Evolutionary conservation across 768 basidiomycete species (phyloP), one percentile per base, ranked within the genome.

Genomic region (Russula sp.): DNA sequence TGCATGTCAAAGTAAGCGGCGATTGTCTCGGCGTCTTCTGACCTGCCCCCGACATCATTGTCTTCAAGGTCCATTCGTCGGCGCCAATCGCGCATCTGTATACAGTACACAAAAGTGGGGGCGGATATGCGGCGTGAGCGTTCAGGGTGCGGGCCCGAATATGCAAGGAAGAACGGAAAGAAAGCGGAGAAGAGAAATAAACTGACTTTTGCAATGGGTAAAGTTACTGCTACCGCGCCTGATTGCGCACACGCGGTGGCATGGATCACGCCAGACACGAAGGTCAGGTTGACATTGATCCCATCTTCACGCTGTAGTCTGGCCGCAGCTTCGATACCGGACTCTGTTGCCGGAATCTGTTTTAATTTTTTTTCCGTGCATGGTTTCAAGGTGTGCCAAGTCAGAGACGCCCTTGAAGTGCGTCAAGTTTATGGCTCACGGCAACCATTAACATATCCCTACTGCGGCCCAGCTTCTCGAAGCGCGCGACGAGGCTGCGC

Each of bases 301-400:
- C 71, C 70, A 54, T 80, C 68, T 51, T 69, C 69, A 24, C 72
- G 66, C 40, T 75, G 72, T 13, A 86, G 77, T 56, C 70, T 67
- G 28, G 70, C 72, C 0, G 83, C 79, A 7, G 85, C 85, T 28
- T 63, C 58, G 14, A 86, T 76, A 18, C 86, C 86, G 32, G 75
- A 75, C 40, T 80, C 77, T 0, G 85, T 86, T 6, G 85, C 84
- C 34, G 85, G 83, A 44, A 87, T 79, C 85, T 86, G 36, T 30
- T 22, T 42, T 18, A 20, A 14, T 13, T 26, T 18, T 24, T 48
- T 48, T 57, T 32, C 22, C 55, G 38, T 38, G 2, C 48, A 50
- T 26, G 24, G 48, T 49, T 49, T 49, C 10, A 11, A 10, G 22
- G n/a, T 14, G 24, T 7, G 48, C 11, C 1, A 26, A 26, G 30